Conservation (phyloP, 306 rosid species). For the Lathyrus oleraceus region DNA sequence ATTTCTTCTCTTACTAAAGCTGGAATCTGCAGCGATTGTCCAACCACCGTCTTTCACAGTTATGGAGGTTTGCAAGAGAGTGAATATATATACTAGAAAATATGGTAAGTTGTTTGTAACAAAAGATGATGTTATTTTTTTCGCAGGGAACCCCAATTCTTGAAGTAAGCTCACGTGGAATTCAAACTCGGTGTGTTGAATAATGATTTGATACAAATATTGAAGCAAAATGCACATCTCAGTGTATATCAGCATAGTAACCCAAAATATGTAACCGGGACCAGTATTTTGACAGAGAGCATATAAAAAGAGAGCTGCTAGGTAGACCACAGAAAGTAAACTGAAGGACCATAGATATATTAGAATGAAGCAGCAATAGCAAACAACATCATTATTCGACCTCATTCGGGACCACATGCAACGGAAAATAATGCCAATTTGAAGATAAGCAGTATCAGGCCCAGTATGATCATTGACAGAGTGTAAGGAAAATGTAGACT, state of each 20-base stretch:
- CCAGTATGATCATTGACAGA: conserved; percentile 41
- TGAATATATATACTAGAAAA: conserved; percentile 81
- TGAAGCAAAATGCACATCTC: conserved; percentile 80
- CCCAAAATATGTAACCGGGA: conserved; percentile 86
- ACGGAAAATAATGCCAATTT: conserved; percentile 71
- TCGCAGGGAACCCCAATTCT: conserved; percentile 77
- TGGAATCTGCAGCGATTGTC: conserved; percentile 57
- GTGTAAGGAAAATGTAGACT: conserved; percentile 66
- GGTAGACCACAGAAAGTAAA: conserved; percentile 78
- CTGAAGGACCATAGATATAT: conserved; percentile 88
- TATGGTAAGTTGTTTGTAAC: conserved; percentile 73
- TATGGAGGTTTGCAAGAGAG: conserved; percentile 85
- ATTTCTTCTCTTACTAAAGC: conserved; percentile 47
- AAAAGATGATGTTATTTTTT: conserved; percentile 65
- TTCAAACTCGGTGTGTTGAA: conserved; percentile 71
- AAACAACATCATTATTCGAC: conserved; percentile 84
- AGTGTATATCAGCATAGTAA: conserved; percentile 73
- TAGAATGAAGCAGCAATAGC: conserved; percentile 83
- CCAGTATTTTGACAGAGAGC: conserved; percentile 86
- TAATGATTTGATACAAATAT: conserved; percentile 79
- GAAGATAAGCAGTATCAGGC: conserved; percentile 60
- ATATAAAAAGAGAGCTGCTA: conserved; percentile 79
- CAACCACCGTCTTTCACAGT: conserved; percentile 86
- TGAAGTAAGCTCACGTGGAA: conserved; percentile 59
- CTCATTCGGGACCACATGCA: conserved; percentile 85